These are phyloP conservation scores for Ceratocystis lukuohia DNA, from an alignment of 2,329 filamentous ascomycete species.

Conservation along the genomic window DNA sequence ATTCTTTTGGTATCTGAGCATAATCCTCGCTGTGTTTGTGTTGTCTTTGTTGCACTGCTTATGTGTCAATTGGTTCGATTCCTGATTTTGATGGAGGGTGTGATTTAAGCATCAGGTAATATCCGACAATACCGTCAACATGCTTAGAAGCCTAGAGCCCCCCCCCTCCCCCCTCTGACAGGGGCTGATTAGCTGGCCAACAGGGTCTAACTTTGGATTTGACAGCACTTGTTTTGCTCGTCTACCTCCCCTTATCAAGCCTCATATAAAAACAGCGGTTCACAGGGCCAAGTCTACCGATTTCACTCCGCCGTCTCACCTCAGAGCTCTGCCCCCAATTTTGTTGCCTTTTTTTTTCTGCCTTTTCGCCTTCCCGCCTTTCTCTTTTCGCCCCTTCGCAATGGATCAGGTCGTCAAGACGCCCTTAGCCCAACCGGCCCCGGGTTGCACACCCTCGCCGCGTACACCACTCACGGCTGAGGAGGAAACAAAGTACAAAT, in stretches of 20 bases:
- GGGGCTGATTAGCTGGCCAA: not conserved
- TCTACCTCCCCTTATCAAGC: not conserved
- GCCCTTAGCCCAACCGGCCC: constrained; percentile 45
- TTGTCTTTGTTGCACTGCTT: not conserved
- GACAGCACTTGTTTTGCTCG: not conserved
- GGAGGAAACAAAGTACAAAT: constrained; percentile 68
- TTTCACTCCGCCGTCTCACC: not conserved
- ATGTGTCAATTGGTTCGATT: not conserved
- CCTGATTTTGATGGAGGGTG: not conserved
- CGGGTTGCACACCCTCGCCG: constrained; percentile 43
- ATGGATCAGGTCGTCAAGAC: constrained; percentile 31
- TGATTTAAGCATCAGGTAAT: not conserved
- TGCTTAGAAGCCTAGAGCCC: not conserved
- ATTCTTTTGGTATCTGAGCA: too few species aligned
- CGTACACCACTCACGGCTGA: constrained; percentile 54
- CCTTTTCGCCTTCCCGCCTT: not conserved
- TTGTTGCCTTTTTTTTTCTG: not conserved
- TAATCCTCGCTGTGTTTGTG: not conserved
- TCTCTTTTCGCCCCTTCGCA: not conserved
- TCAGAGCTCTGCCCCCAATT: not conserved
- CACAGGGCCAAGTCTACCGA: not conserved
- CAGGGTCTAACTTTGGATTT: not conserved
- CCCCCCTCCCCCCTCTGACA: not conserved
- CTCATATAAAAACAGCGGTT: too few species aligned
- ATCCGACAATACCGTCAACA: not conserved